Evolutionary conservation across 306 rosid species (phyloP), one percentile per base, ranked within the genome.

Genomic region (Medicago ruthenica): DNA sequence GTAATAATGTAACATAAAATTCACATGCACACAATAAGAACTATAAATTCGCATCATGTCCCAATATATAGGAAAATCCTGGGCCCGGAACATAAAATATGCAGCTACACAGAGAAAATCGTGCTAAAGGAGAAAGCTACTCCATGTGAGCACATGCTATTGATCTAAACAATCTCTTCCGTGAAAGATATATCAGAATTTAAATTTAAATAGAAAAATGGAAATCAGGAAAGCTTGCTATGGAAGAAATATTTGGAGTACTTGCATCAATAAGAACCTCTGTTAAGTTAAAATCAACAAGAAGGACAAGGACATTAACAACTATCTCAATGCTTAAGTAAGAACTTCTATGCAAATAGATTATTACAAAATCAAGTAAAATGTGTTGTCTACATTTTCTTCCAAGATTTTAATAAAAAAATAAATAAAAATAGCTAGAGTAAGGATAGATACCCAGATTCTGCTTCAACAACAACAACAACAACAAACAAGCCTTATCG

Each of bases 391-490:
- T 16, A 44, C 21, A 59, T 67, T 72, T 31, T 39, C 72, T 73
- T 21, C 17, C 59, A 71, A 71, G 31, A 65, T 41, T 51, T 37
- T 16, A 6, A 40, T 39, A 61, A 61, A 62, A 62, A 63, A 63
- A 15, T 4, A 9, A 48, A 21, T 41, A 24, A 24, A 12, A 34
- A 44, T 51, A 22, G 77, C 70, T 60, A 63, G 51, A 47, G 20
- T 62, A 20, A 61, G 83, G 70, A 65, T 60, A 61, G 78, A 70
- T 22, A 58, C 59, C 64, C 34, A 79, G 67, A 82, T 80, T 39
- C 82, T 54, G 67, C 77, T 13, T 36, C 17, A 27, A 34, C 37
- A 34, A 31, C 36, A 27, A 24, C 27, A 3, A 27, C 34, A 1
- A 27, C 34, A 31, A 34, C 37, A 34, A 34, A 1, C 37, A 34